phyloP scores from a whole-genome alignment of 2,329 filamentous ascomycete genomes.

The Fusarium agapanthi region DNA sequence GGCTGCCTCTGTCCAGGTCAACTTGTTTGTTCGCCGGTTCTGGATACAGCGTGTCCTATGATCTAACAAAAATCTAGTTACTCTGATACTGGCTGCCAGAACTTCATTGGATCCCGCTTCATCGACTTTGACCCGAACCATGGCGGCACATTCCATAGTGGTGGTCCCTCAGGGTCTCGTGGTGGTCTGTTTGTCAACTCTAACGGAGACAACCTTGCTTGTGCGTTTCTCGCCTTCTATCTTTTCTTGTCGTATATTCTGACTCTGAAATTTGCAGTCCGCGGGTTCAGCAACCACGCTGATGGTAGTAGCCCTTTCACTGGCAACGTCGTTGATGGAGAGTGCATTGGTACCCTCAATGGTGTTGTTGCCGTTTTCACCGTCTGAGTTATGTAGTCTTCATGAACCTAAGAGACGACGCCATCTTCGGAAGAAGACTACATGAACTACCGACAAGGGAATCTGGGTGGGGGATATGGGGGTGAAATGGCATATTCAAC shows the following conservation, averaged over 20 bases:
- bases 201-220: background rate
- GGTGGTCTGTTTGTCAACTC: slow-evolving; percentile 3
- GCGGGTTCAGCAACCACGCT: background rate
- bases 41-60: rapidly evolving
- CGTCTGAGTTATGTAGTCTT: background rate
- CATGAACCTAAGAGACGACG: rapidly evolving
- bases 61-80: background rate
- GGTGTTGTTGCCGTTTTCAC: slow-evolving; percentile 1
- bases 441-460: rapidly evolving
- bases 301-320: background rate
- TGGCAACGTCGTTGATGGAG: background rate
- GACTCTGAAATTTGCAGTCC: background rate
- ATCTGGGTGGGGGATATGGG: too few species aligned
- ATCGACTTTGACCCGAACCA: background rate
- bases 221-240: background rate
- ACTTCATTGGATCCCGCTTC: slow-evolving; percentile 5
- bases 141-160: background rate
- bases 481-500: background rate
- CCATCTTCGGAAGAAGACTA: rapidly evolving
- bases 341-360: background rate
- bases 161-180: background rate
- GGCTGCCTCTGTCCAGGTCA: slow-evolving; percentile 3
- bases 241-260: background rate
- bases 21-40: background rate
- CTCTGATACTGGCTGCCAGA: slow-evolving; percentile 1